Base-by-base conservation (phyloP, 2,329 filamentous ascomycete genomes). In the Colletotrichum acutatum region DNA sequence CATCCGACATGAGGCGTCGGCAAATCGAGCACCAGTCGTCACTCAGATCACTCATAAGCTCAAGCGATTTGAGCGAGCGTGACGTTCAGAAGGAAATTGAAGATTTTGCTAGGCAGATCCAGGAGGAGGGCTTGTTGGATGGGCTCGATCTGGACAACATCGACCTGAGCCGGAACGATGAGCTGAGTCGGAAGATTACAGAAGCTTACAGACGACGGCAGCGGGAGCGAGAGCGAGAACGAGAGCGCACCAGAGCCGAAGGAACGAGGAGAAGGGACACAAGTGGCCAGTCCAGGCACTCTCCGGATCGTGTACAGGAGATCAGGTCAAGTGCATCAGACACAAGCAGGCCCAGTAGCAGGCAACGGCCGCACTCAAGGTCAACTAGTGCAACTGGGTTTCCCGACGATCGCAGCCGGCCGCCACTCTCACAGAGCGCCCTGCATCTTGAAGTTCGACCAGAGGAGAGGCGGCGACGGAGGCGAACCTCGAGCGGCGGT, bases 1-100 rank as follows among this genome's bases (percentile, higher is more conserved):
- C 82, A 74, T 76, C 81, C 67, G 77, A 82, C 75, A 78, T 79
- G 74, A 81, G 84, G 61, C 80, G 83, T 26, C 85, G 93, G 62
- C 92, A 91, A 65, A 87, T 98, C 60, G 95, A 97, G 79, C 96
- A 98, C 79, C 96, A 98, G 84, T 93, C 95, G 0, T 98, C 95
- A 71, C 85, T 98, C 75, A 88, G 95, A 66, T 97, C 94, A 11
- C 84, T 98, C 72, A 91, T 98, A 72, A 95, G 94, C 78, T 90
- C 92, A 5, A 94, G 93, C 0, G 93, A 95, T 74, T 87, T 94
- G 70, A 94, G 94, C 76, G 91, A 92, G 58, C 89, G 91, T 24
- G 93, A 96, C 76, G 92, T 97, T 77, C 93, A 98, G 80, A 91
- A 93, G 73, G 95, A 98, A 80, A 97, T 98, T 72, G 90, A 97